Evolutionary conservation across 139 green algal genomes (phyloP).

Genomic region (Chlamydomonas applanata): DNA sequence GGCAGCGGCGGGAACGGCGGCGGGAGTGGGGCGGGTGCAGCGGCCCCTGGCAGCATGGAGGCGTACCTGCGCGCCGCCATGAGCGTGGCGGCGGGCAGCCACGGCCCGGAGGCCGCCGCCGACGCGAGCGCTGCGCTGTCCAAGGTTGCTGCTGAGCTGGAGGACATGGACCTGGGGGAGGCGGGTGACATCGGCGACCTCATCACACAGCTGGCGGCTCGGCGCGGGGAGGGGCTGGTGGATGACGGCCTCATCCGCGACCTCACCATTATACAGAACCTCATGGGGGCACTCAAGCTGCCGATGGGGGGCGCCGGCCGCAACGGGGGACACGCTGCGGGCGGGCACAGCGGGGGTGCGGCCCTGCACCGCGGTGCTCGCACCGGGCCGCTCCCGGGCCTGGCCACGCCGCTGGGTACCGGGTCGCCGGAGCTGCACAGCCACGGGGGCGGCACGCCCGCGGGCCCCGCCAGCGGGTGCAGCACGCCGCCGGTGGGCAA

Average conservation of each 20-base stretch:
- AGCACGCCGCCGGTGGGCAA: no score
- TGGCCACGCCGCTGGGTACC: no score
- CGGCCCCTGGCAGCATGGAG: neutral
- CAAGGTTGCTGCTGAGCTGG: conserved; percentile 13
- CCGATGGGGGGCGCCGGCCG: no score
- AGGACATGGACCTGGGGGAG: conserved; percentile 17
- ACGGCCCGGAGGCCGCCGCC: conserved; percentile 14
- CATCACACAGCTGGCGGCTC: conserved; percentile 22
- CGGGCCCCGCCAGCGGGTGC: no score
- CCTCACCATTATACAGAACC: conserved; percentile 42
- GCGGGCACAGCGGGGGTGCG: no score
- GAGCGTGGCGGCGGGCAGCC: no score
- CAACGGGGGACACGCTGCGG: no score
- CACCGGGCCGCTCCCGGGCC: no score
- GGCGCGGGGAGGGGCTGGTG: conserved; percentile 34
- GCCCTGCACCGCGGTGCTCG: no score
- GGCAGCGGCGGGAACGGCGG: neutral
- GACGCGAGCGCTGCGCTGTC: neutral
- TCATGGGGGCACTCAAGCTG: conserved; percentile 27
- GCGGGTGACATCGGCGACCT: conserved; percentile 27
- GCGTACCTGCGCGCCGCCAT: conserved; percentile 3
- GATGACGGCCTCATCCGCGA: conserved; percentile 43
- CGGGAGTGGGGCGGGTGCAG: neutral
- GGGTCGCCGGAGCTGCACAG: no score
- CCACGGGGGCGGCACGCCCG: no score